phyloP scores from a whole-genome alignment of 495 filamentous ascomycete species.

The Staphylotrichum longicolle region DNA sequence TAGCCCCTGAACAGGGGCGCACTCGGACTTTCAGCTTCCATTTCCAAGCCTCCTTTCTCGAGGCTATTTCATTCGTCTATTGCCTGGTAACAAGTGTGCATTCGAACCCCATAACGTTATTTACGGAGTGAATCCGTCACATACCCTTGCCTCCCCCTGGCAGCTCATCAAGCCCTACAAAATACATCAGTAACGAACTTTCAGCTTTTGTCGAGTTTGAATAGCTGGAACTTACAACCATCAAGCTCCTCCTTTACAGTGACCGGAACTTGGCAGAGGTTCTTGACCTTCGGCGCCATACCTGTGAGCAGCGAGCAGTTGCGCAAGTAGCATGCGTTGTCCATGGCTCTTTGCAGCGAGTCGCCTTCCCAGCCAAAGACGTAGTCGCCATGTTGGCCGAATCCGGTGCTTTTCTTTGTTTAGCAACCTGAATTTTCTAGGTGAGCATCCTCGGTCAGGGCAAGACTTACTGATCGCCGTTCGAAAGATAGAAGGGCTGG shows the following conservation, averaged over 20 bases:
- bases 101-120: too few species aligned
- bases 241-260: slow-evolving; percentile 39
- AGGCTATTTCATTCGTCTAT: too few species aligned
- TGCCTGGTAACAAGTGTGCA: too few species aligned
- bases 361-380: slow-evolving; percentile 46
- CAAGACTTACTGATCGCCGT: slow-evolving; percentile 29
- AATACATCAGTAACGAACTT: too few species aligned
- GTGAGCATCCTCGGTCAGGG: too few species aligned
- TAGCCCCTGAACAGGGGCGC: too few species aligned
- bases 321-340: slow-evolving; percentile 38
- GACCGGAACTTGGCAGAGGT: slow-evolving; percentile 36
- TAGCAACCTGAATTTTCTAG: background rate
- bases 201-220: too few species aligned
- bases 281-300: slow-evolving; percentile 33
- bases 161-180: slow-evolving; percentile 14
- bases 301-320: slow-evolving; percentile 35
- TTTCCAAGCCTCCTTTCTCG: too few species aligned
- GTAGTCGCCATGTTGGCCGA: slow-evolving; percentile 47
- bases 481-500: slow-evolving; percentile 40
- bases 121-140: background rate
- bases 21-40: too few species aligned
- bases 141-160: slow-evolving; percentile 3
- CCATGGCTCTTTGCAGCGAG: slow-evolving; percentile 44
- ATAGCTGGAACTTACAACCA: slow-evolving; percentile 34
- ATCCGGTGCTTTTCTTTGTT: slow-evolving; percentile 31